Base-by-base conservation (phyloP, 371 early-diverging fungal genomes). In the Blyttiomyces sp. region DNA sequence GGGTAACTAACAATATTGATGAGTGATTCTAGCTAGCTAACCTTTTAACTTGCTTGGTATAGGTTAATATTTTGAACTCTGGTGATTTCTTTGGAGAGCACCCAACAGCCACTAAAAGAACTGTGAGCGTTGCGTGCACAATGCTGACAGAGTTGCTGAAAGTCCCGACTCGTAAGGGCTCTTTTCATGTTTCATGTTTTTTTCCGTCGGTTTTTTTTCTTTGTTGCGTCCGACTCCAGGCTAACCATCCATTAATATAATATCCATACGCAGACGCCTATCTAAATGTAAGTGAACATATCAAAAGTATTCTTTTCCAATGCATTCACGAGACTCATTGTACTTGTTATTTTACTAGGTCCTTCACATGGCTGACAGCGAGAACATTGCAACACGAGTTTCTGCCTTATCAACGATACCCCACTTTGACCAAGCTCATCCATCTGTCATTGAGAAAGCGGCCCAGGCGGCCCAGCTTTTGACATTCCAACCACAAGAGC, bases 71-170 rank as follows among this genome's bases (percentile, higher is more conserved):
- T 17, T 33, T 70, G 54, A 70, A 61, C 32, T 46, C 57, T 24
- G 70, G 70, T 28, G 70, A 70, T 26, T 52, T 24, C 6, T 58
- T 70, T 43, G 66, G 66, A 6, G 57, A 56, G 23, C 31, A 27
- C 50, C 24, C 57, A 27, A 21, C 31, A 11, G 32, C 43, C 19
- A 62, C 51, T 9, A 46, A 43, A 19, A 24, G 67, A 30, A 67
- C 67, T 4, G 62, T 48, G 0, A 61, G 62, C 36, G 55, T 67
- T 26, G 13, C 39, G 5, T 43, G 52, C 19, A 43, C 46, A 31
- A 51, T 57, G 35, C 44, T 44, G 2, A 28, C 43, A 5, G 67
- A 67, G 54, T 39, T 67, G 3, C 35, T 67, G 21, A 28, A 31
- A 26, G 34, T 67, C n/a, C n/a, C n/a, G n/a, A n/a, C n/a, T n/a